Evolutionary conservation across 148 eudicot genomes (phyloP).

Genomic region (Fallopia convolvulus): DNA sequence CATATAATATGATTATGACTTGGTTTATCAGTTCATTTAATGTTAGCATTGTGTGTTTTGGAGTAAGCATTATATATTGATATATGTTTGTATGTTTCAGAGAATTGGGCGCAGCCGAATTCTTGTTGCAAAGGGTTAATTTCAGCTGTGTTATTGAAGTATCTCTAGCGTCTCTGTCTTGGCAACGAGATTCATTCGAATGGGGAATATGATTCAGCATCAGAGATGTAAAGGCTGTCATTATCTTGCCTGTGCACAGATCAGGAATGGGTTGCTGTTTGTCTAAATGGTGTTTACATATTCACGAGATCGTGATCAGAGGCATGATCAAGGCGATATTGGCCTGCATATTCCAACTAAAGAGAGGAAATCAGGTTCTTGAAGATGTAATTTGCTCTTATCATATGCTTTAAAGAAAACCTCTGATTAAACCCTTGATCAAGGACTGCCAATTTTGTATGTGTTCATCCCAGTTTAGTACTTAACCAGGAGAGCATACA

Average conservation of each 20-base stretch:
- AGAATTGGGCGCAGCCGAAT: not conserved
- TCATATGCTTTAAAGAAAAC: not conserved
- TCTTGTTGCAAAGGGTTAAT: not conserved
- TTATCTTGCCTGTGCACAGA: not conserved
- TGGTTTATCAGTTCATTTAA: not conserved
- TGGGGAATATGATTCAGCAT: not conserved
- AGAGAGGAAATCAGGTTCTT: not conserved
- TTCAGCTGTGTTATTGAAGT: no score
- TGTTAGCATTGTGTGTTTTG: not conserved
- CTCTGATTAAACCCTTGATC: no score
- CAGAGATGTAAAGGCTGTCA: not conserved
- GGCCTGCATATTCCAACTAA: not conserved
- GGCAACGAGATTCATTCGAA: not conserved
- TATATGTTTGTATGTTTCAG: not conserved
- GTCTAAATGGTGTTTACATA: not conserved
- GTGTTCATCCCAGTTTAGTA: not conserved
- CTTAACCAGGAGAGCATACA: not conserved
- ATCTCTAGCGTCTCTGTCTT: no score
- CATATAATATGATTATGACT: no score
- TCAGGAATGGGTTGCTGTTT: not conserved
- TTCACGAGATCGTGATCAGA: not conserved
- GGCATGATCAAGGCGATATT: not conserved
- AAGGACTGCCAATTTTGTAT: not conserved
- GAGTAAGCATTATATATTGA: not conserved
- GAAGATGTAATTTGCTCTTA: not conserved